A percentile compares a stretch with the other conserved stretches of the same genome.
These are phyloP conservation scores for Gardenia jasminoides DNA, from an alignment of 257 asterid genomes.

Conservation along the genomic window DNA sequence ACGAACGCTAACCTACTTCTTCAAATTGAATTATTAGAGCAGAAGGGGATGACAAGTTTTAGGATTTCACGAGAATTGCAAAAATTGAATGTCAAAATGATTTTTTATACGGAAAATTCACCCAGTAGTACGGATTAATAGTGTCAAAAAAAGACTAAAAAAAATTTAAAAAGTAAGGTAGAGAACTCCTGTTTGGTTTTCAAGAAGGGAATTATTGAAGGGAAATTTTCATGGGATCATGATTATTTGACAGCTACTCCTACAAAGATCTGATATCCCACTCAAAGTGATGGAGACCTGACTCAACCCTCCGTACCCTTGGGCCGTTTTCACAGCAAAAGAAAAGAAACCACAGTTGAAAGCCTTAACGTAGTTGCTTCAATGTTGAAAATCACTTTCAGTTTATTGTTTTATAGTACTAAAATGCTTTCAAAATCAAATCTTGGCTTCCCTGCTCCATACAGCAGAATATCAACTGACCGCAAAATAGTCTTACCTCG, in stretches of 20 bases:
- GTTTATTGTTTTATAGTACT: background rate
- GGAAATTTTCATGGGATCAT: constrained; percentile 23
- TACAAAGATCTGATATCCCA: constrained; percentile 21
- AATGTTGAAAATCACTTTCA: constrained; percentile 6
- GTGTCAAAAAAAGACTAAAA: background rate
- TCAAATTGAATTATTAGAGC: background rate
- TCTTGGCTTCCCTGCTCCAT: constrained; percentile 12
- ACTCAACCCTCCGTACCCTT: constrained; percentile 15
- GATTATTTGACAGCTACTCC: constrained; percentile 28
- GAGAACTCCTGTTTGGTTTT: constrained; percentile 2
- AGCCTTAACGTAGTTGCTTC: background rate
- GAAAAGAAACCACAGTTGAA: background rate
- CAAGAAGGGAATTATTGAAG: constrained; percentile 21
- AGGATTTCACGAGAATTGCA: background rate
- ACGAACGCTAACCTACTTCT: constrained; percentile 6
- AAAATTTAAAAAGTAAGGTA: background rate
- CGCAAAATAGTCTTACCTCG: constrained; percentile 55
- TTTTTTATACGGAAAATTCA: background rate
- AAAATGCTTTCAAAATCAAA: background rate
- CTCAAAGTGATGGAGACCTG: constrained; percentile 27
- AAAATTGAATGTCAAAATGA: background rate
- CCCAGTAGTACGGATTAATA: no score
- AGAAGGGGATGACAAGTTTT: background rate
- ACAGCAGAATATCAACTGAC: background rate
- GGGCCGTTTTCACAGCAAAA: background rate